A percentile compares a stretch with the other conserved stretches of the same genome.
Conservation (phyloP, 23 red algal genomes). For the Cyanidiococcus yangmingshanensis region DNA sequence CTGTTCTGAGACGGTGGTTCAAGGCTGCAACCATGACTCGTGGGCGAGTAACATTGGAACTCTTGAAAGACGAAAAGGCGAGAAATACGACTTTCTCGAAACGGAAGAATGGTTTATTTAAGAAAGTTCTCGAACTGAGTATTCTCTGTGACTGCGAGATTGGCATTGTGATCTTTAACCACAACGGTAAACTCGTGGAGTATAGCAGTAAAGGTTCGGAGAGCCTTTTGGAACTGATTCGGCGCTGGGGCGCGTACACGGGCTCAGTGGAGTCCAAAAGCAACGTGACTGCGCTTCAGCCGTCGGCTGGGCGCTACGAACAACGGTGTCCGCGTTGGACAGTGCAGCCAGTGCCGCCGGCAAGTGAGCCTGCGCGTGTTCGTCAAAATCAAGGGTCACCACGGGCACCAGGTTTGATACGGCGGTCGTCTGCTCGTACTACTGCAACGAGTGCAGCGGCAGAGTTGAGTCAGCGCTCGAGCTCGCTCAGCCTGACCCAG, state of each 20-base stretch:
- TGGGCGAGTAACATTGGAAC: not conserved
- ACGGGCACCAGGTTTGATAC: not conserved
- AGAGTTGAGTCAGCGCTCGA: not conserved
- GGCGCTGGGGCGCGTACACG: conserved; percentile 10
- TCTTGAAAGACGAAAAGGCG: conserved; percentile 7
- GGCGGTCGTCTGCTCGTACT: not conserved
- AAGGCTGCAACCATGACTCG: conserved; percentile 6
- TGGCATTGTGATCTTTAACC: conserved; percentile 70
- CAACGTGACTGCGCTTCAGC: conserved; percentile 3
- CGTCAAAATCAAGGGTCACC: not conserved
- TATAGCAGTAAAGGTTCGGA: conserved; percentile 26
- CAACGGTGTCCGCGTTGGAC: conserved; percentile 5
- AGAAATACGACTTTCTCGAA: conserved; percentile 58
- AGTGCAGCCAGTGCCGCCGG: conserved; percentile 5
- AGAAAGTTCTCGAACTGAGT: conserved; percentile 77
- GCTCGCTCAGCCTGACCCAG: not conserved
- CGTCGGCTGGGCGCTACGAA: not conserved
- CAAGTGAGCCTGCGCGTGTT: not conserved
- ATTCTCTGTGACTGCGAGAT: conserved; percentile 83
- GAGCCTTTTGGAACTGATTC: not conserved
- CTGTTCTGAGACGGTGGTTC: no score
- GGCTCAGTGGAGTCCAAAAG: conserved; percentile 5
- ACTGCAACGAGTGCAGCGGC: not conserved
- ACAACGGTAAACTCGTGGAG: conserved; percentile 79
- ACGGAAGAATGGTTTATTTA: conserved; percentile 70